Evolutionary conservation across 768 basidiomycete species (phyloP), one percentile per base, ranked within the genome.

Genomic region (Tricholoma sp.): DNA sequence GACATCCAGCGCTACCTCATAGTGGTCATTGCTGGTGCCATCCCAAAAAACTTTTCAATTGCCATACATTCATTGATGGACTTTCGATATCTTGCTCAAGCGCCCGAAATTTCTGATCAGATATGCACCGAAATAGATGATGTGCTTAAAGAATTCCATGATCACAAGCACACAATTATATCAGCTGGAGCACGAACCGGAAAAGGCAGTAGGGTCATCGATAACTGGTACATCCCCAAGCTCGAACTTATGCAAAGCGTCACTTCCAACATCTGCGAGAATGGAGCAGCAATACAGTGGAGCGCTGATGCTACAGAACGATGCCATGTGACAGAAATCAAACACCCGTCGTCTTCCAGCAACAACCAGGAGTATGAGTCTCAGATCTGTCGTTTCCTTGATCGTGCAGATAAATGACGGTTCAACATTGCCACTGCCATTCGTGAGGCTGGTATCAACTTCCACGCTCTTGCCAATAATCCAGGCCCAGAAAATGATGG

Each of bases 11-110:
- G n/a, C 4, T 70, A 69, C 21, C 60, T 78, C 3, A 56, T 80
- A n/a, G 45, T 63, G 6, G 57, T 74, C 10, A 70, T 78, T 35
- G 69, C 72, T 45, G 72, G 70, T n/a, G 69, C 63, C 52, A 70
- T 70, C 12, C 54, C 69, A 1, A 34, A 29, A 2, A 8, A 53
- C 7, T 70, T 79, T 50, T 56, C 79, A 14, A 58, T 54, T 37
- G 68, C 72, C 0, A 52, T 80, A 27, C 64, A 68, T 1, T 65
- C 50, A 16, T 34, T 50, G 50, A 50, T 50, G 50, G 50, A 50
- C 24, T 45, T 45, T 22, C 19, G 43, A 45, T 45, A 45, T 45
- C 43, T 45, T 22, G 19, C 21, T 2, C 50, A 50, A 50, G 50
- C 50, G 16, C 50, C 50, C 6, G 12, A 50, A 19, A 29, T 50